phyloP scores from a whole-genome alignment of 2,329 filamentous ascomycete genomes.

The Arthrobotrys entomopaga region DNA sequence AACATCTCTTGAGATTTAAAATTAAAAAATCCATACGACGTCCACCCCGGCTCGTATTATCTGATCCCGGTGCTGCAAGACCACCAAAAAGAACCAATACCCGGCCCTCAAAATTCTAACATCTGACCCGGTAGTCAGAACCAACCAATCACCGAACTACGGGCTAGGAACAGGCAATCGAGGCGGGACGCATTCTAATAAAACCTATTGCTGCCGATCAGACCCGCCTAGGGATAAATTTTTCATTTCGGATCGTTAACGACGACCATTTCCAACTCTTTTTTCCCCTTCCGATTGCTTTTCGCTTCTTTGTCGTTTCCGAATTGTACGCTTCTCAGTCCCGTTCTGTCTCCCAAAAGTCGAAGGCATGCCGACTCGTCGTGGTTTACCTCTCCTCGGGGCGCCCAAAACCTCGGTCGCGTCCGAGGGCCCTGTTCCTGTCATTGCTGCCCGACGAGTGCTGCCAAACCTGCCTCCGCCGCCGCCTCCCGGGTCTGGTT shows the following conservation, averaged over 20 bases:
- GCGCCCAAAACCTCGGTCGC: conserved; percentile 55
- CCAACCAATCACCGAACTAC: conserved; percentile 49
- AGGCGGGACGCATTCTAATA: conserved; percentile 24
- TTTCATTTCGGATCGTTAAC: conserved; percentile 28
- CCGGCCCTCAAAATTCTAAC: conserved; percentile 24
- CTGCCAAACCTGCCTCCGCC: conserved; percentile 49
- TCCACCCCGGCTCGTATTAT: not conserved
- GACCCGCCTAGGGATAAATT: conserved; percentile 50
- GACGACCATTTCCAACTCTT: not conserved
- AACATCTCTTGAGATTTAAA: no score
- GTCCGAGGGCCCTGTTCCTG: conserved; percentile 52
- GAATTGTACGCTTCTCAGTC: not conserved
- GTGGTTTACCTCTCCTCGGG: conserved; percentile 46
- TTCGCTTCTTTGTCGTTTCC: conserved; percentile 2
- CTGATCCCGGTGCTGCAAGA: not conserved
- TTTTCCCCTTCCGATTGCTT: not conserved
- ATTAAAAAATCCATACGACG: not conserved
- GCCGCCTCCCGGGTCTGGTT: conserved; percentile 53
- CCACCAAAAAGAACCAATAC: not conserved
- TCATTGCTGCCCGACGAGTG: conserved; percentile 51
- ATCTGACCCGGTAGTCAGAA: conserved; percentile 38
- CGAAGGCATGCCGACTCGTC: conserved; percentile 45
- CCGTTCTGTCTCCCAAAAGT: not conserved
- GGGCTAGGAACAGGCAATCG: conserved; percentile 34
- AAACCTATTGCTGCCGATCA: conserved; percentile 44